Evolutionary conservation across 2,329 filamentous ascomycete genomes (phyloP).

Genomic region (Aphanocladium album): DNA sequence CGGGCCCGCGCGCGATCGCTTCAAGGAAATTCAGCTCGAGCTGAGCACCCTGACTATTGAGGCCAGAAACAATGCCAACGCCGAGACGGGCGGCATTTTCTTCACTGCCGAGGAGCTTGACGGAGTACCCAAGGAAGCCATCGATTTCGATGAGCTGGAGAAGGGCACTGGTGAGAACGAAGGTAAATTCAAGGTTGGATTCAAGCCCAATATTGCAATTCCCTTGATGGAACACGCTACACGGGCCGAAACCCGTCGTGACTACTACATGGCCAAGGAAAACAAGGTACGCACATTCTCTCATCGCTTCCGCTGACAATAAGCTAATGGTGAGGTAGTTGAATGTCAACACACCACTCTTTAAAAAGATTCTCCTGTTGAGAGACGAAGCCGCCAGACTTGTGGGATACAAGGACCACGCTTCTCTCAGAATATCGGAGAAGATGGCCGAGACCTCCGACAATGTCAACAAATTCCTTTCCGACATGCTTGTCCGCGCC

Average conservation of each 20-base stretch:
- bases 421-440: slow-evolving; percentile 68
- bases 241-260: slow-evolving; percentile 62
- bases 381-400: slow-evolving; percentile 74
- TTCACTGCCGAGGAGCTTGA: slow-evolving; percentile 68
- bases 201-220: slow-evolving; percentile 80
- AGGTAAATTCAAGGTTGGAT: slow-evolving; percentile 68
- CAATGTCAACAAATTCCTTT: slow-evolving; percentile 68
- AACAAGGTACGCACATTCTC: slow-evolving; percentile 55
- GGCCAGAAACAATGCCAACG: slow-evolving; percentile 76
- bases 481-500: slow-evolving; percentile 62
- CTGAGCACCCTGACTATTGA: slow-evolving; percentile 68
- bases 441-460: slow-evolving; percentile 80
- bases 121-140: slow-evolving; percentile 67
- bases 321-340: slow-evolving; percentile 34
- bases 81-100: slow-evolving; percentile 76
- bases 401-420: slow-evolving; percentile 72
- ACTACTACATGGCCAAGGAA: slow-evolving; percentile 68
- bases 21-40: slow-evolving; percentile 82
- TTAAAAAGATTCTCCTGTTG: slow-evolving; percentile 68
- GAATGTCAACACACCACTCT: slow-evolving; percentile 66
- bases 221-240: slow-evolving; percentile 72
- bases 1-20: slow-evolving; percentile 66
- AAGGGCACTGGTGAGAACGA: slow-evolving; percentile 69
- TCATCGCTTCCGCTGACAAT: not conserved
- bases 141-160: slow-evolving; percentile 58